phyloP scores from a whole-genome alignment of 2,329 filamentous ascomycete genomes.

The Trichoderma gracile region DNA sequence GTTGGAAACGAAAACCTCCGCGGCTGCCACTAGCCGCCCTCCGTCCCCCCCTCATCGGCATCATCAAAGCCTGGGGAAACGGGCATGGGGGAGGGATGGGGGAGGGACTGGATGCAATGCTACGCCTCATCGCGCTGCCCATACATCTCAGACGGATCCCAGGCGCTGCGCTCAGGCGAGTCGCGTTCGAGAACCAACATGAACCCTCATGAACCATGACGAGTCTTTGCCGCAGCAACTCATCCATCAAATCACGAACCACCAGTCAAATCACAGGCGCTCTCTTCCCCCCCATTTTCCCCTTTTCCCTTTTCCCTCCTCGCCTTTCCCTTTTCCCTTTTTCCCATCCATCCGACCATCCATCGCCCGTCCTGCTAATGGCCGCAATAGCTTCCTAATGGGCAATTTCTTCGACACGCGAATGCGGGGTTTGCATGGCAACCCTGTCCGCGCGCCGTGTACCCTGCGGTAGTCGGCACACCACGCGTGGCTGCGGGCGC shows the following conservation, averaged over 20 bases:
- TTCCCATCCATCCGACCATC: slow-evolving; percentile 6
- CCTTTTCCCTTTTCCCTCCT: neutral
- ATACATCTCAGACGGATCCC: neutral
- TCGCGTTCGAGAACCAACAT: neutral
- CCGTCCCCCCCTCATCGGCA: too few species aligned
- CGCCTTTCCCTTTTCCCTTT: neutral
- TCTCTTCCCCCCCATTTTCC: neutral
- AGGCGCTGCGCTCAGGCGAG: slow-evolving; percentile 8
- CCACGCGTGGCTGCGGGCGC: neutral
- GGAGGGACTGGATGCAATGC: slow-evolving; percentile 8
- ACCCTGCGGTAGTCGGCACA: neutral
- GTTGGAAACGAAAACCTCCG: too few species aligned
- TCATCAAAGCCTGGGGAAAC: too few species aligned
- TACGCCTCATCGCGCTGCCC: neutral
- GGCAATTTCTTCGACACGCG: neutral
- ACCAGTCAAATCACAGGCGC: neutral
- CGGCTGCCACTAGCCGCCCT: too few species aligned
- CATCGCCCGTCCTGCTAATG: neutral
- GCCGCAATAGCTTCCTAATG: slow-evolving; percentile 22
- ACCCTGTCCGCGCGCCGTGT: neutral
- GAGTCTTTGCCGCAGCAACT: too few species aligned
- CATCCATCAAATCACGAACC: too few species aligned
- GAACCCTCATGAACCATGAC: neutral
- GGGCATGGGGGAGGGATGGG: neutral
- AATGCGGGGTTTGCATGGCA: slow-evolving; percentile 18